A percentile compares a stretch with the other conserved stretches of the same genome.
Evolutionary conservation across 2,329 filamentous ascomycete species (phyloP).

Genomic region (Pezicula radicicola): DNA sequence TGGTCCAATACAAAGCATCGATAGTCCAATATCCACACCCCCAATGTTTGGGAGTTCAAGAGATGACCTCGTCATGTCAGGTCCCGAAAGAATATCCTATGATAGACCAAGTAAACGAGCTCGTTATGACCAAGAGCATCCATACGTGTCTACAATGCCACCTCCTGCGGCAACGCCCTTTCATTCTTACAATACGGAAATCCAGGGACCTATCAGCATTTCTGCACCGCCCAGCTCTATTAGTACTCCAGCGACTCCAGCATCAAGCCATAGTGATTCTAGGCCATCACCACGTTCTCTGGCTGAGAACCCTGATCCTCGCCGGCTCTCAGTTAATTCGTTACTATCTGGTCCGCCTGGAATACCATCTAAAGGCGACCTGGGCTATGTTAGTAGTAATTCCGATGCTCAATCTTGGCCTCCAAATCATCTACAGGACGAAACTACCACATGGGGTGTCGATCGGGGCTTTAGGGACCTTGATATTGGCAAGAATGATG

Average conservation of each 20-base stretch:
- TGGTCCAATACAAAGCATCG: constrained; percentile 6
- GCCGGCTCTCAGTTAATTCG: constrained; percentile 62
- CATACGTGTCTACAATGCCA: constrained; percentile 15
- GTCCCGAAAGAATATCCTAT: constrained; percentile 3
- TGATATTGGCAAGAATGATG: constrained; percentile 70
- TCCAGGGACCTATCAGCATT: background rate
- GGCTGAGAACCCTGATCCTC: constrained; percentile 39
- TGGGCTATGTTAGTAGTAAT: constrained; percentile 12
- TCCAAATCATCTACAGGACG: constrained; percentile 15
- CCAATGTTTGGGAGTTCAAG: constrained; percentile 8
- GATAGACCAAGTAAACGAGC: constrained; percentile 17
- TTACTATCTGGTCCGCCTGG: constrained; percentile 52
- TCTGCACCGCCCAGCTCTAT: constrained; percentile 2
- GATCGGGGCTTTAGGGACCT: constrained; percentile 68
- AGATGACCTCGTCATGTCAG: constrained; percentile 1
- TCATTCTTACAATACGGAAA: constrained; percentile 9
- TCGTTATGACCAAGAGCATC: constrained; percentile 13
- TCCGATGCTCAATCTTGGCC: constrained; percentile 12
- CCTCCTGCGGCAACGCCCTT: constrained; percentile 12
- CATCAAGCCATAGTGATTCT: constrained; percentile 37
- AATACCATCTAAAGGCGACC: constrained; percentile 21
- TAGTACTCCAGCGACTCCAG: constrained; percentile 34
- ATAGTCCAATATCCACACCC: constrained; percentile 14
- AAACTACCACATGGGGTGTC: constrained; percentile 60
- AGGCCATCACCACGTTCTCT: constrained; percentile 18